Conservation (phyloP, 371 early-diverging fungal genomes). For the Fennellomyces sp. region DNA sequence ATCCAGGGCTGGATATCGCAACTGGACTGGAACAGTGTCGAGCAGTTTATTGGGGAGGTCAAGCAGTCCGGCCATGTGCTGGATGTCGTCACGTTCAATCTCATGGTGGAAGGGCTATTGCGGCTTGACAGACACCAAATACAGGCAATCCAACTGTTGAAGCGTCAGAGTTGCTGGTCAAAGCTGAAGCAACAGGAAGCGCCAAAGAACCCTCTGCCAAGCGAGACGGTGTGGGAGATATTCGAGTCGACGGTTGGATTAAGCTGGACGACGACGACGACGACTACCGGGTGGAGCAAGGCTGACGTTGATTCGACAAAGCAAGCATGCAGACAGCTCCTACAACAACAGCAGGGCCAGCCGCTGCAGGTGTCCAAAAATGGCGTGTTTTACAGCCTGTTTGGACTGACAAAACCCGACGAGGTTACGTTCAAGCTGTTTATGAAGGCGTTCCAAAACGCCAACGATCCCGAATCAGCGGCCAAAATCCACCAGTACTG, state of each 20-base stretch:
- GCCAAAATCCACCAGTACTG: slow-evolving; percentile 8
- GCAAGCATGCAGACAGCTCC: background rate
- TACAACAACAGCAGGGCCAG: background rate
- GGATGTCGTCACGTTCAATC: slow-evolving; percentile 40
- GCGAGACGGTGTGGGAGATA: slow-evolving; percentile 34
- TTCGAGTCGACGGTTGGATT: slow-evolving; percentile 40
- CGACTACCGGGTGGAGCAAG: background rate
- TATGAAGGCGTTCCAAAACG: slow-evolving; percentile 39
- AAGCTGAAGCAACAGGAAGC: slow-evolving; percentile 11
- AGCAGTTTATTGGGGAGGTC: slow-evolving; percentile 21
- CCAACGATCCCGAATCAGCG: slow-evolving; percentile 30
- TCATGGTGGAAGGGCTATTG: slow-evolving; percentile 39
- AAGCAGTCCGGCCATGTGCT: background rate
- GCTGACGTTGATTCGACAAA: too few relatives aligned
- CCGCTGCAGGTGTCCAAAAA: background rate
- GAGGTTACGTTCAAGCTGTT: slow-evolving; percentile 36
- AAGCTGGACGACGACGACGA: too few relatives aligned
- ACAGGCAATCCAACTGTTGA: slow-evolving; percentile 7
- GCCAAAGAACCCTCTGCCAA: slow-evolving; percentile 17
- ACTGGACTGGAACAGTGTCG: slow-evolving; percentile 29
- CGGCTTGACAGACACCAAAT: slow-evolving; percentile 24
- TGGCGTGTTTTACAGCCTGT: slow-evolving; percentile 18
- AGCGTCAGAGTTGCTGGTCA: slow-evolving; percentile 18
- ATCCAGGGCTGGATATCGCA: slow-evolving; percentile 36
- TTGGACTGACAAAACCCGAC: slow-evolving; percentile 21